A percentile compares a stretch with the other conserved stretches of the same genome.
Evolutionary conservation across 768 basidiomycete species (phyloP).

Genomic region (Auricularia sp.): DNA sequence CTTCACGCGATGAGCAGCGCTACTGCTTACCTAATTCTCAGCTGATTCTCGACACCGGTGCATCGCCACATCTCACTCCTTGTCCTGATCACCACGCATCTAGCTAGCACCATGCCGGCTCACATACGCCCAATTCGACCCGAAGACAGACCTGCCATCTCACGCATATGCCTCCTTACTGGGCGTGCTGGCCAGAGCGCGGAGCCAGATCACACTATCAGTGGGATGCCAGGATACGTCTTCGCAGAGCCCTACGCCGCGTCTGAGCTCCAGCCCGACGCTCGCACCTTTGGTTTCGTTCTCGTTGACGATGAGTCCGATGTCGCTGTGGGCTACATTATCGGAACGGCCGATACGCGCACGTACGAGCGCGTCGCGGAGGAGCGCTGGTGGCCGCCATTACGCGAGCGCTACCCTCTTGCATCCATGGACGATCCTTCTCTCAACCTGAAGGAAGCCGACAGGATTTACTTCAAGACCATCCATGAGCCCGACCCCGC

Average conservation of each 20-base stretch:
- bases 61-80: no score
- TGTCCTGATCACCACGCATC: no score
- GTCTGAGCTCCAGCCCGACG: conserved; percentile 22
- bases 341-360: conserved; percentile 59
- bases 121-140: conserved; percentile 46
- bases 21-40: no score
- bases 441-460: conserved; percentile 19
- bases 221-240: conserved; percentile 58
- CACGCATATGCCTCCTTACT: conserved; percentile 65
- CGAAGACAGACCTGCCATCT: conserved; percentile 46
- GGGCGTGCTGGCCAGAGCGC: conserved; percentile 62
- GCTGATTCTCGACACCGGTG: no score
- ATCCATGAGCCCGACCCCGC: conserved; percentile 30
- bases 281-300: conserved; percentile 57
- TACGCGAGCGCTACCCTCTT: conserved; percentile 44
- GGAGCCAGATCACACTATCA: conserved; percentile 46
- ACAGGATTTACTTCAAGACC: conserved; percentile 29
- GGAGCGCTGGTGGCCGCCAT: conserved; percentile 55
- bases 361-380: conserved; percentile 46
- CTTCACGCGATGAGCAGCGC: no score
- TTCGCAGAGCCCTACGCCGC: conserved; percentile 71
- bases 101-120: conserved; percentile 21
- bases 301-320: conserved; percentile 34
- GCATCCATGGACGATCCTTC: conserved; percentile 1
- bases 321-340: conserved; percentile 56